A percentile compares a stretch with the other conserved stretches of the same genome.
phyloP scores from a whole-genome alignment of 148 eudicot species.

The Dianthus caryophyllus region DNA sequence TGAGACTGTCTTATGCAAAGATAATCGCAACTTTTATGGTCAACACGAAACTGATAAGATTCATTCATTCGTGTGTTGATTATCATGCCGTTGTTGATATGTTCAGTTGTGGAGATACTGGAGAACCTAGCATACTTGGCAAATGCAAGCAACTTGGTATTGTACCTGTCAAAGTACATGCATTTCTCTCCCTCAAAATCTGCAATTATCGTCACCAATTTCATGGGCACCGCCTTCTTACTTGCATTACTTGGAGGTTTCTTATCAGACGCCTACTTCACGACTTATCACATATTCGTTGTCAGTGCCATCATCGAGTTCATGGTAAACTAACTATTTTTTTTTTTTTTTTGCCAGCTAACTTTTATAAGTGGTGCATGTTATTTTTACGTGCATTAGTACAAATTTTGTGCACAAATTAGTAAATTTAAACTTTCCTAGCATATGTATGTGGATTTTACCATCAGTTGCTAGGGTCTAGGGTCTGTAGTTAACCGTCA shows the following conservation, averaged over 20 bases:
- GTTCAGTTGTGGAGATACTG: constrained; percentile 68
- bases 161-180: constrained; percentile 61
- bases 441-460: neutral
- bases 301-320: constrained; percentile 69
- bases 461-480: neutral
- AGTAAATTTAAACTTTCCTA: too few species aligned
- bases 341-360: too few species aligned
- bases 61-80: neutral
- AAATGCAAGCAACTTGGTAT: constrained; percentile 86
- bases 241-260: constrained; percentile 89
- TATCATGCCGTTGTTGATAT: neutral
- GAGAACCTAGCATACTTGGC: constrained; percentile 92
- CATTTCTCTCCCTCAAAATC: constrained; percentile 69
- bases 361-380: neutral
- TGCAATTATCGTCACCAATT: constrained; percentile 69
- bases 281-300: constrained; percentile 53
- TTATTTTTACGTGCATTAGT: neutral
- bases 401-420: neutral
- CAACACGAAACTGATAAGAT: neutral
- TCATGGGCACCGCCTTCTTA: constrained; percentile 94
- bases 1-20: neutral
- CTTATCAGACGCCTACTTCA: constrained; percentile 76
- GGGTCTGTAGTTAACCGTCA: neutral
- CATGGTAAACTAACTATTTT: constrained; percentile 57
- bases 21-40: neutral